phyloP scores from a whole-genome alignment of 345 rosid species.

The Melaleuca quinquenervia region DNA sequence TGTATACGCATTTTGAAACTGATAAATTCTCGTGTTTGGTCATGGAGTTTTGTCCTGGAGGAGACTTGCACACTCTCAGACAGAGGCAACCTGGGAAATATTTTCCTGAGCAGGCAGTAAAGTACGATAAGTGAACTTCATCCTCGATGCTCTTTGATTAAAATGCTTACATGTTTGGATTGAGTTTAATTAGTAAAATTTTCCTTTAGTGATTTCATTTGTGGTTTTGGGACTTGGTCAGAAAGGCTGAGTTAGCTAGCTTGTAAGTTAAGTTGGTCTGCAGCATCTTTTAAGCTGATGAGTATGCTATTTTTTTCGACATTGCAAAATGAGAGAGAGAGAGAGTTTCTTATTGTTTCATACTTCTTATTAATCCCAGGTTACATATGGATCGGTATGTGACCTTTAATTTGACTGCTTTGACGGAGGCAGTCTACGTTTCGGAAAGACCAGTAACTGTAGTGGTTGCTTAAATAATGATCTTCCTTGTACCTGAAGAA shows the following conservation, averaged over 20 bases:
- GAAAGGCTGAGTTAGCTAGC: background rate
- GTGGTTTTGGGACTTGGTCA: background rate
- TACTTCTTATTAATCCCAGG: background rate
- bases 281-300: background rate
- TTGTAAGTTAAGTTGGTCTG: background rate
- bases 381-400: background rate
- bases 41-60: slow-evolving; percentile 95
- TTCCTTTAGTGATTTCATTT: background rate
- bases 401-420: background rate
- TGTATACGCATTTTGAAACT: slow-evolving; percentile 85
- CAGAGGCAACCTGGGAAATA: slow-evolving; percentile 89
- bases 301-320: background rate
- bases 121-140: slow-evolving; percentile 22
- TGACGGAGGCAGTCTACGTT: background rate
- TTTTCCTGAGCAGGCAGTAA: slow-evolving; percentile 88
- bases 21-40: slow-evolving; percentile 89
- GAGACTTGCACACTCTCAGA: slow-evolving; percentile 85
- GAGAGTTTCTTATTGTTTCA: background rate
- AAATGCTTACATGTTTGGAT: background rate
- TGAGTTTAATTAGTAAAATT: background rate
- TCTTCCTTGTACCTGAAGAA: background rate
- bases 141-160: background rate
- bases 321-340: too few species aligned
- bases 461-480: background rate
- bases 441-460: background rate